These are phyloP conservation scores for Neurospora sp. DNA, from an alignment of 495 filamentous ascomycete genomes.

Conservation along the genomic window DNA sequence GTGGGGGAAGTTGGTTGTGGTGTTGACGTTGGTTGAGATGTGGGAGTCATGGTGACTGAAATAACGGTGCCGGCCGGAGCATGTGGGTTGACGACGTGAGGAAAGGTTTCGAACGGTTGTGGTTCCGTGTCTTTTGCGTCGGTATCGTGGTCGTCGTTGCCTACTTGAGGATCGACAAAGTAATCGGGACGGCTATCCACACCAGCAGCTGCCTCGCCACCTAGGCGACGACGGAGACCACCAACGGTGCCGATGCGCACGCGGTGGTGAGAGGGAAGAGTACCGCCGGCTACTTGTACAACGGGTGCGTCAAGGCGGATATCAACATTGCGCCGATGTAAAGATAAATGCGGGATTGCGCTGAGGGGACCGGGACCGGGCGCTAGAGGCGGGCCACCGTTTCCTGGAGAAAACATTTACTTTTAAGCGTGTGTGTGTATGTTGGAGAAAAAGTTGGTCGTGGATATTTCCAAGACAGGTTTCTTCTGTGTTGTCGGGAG, in stretches of 20 bases:
- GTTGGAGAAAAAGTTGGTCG: neutral
- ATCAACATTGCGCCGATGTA: neutral
- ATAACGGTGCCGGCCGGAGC: slow-evolving; percentile 2
- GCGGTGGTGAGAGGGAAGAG: neutral
- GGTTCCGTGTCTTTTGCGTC: neutral
- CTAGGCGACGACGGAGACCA: neutral
- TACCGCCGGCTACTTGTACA: neutral
- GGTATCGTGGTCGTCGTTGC: neutral
- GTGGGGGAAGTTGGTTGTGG: slow-evolving; percentile 15
- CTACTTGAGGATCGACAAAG: neutral
- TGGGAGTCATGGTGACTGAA: slow-evolving; percentile 16
- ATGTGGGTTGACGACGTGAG: neutral
- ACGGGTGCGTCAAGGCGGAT: neutral
- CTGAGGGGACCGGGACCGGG: neutral
- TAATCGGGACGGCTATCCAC: neutral
- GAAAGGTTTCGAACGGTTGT: neutral
- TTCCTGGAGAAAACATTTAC: neutral
- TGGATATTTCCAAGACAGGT: neutral
- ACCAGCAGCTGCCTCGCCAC: neutral
- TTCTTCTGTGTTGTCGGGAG: neutral
- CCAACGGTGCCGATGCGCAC: neutral
- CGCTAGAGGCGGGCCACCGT: neutral
- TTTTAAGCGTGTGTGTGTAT: neutral
- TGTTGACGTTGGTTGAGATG: neutral
- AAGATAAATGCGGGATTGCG: neutral